Base-by-base conservation (phyloP, 2,329 filamentous ascomycete genomes). In the Curvularia spicifera region DNA sequence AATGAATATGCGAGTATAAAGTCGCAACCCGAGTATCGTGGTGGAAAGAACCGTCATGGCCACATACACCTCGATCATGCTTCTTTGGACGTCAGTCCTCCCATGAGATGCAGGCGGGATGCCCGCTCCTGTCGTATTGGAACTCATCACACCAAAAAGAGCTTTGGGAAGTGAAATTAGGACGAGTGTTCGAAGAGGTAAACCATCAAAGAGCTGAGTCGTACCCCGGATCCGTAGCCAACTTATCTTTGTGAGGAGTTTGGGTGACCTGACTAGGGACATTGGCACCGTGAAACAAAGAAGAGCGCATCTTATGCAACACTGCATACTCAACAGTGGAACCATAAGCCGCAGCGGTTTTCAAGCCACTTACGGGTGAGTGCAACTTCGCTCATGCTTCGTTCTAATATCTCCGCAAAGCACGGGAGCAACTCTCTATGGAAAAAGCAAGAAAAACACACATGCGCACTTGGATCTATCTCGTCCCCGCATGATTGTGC, bases 1-100 rank as follows among this genome's bases (percentile, higher is more conserved):
- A 48, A 67, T 59, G 45, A 56, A 63, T 20, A 55, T 52, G 9
- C 65, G 61, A 7, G 65, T 67, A 49, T 66, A 65, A n/a, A 67
- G 20, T 37, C 65, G 59, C 40, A 67, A 45, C 1, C 39, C 53
- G 8, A 67, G 51, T 13, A 61, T 40, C 8, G 61, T 28, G 5
- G 61, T 55, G 22, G 65, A 65, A 9, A 67, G 20, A 7, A 50
- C 50, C 10, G 59, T 67, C 54, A 64, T 52, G 3, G 52, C 46
- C 24, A 58, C 40, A 51, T 66, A 62, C 22, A 65, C 49, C 31
- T 60, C 50, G 18, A 67, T 53, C 12, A 59, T 60, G 12, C 44
- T 59, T 9, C 46, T 45, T 39, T 66, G 63, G 20, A 66, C 44
- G 9, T 57, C 51, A 13, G 63, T 60, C 55, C 53, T 54, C 40